Evolutionary conservation across 2,329 filamentous ascomycete genomes (phyloP).

Genomic region (Dichotomopilus funicola): DNA sequence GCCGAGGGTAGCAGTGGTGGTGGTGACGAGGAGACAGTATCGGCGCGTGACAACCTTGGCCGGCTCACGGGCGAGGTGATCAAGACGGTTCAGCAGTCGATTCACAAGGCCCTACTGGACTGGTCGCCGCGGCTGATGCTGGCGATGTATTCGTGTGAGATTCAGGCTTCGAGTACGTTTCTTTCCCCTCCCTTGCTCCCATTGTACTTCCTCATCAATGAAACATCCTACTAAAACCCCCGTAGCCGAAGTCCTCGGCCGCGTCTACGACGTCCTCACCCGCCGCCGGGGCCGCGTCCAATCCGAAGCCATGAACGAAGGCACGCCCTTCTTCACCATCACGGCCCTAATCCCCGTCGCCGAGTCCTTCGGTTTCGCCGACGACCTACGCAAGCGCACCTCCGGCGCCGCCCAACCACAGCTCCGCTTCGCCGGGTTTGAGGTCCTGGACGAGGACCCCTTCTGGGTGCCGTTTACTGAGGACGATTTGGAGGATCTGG

Average conservation of each 20-base stretch:
- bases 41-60: conserved; percentile 61
- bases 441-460: conserved; percentile 89
- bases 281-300: conserved; percentile 84
- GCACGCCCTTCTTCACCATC: conserved; percentile 95
- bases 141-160: conserved; percentile 97
- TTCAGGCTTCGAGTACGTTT: conserved; percentile 77
- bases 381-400: conserved; percentile 93
- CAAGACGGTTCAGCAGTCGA: conserved; percentile 76
- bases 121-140: conserved; percentile 94
- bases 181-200: background rate
- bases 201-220: background rate
- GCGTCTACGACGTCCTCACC: conserved; percentile 97
- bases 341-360: conserved; percentile 81
- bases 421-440: conserved; percentile 87
- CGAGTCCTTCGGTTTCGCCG: conserved; percentile 90
- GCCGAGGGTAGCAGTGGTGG: conserved; percentile 30
- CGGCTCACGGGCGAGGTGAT: conserved; percentile 90
- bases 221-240: conserved; percentile 15
- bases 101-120: conserved; percentile 81
- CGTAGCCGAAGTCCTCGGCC: conserved; percentile 80
- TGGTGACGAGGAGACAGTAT: conserved; percentile 36
- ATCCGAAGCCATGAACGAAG: conserved; percentile 86
- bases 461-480: conserved; percentile 98
- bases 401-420: conserved; percentile 87
- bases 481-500: conserved; percentile 92